These are phyloP conservation scores for Rickenella mellea DNA, from an alignment of 768 basidiomycete genomes.

Conservation along the genomic window DNA sequence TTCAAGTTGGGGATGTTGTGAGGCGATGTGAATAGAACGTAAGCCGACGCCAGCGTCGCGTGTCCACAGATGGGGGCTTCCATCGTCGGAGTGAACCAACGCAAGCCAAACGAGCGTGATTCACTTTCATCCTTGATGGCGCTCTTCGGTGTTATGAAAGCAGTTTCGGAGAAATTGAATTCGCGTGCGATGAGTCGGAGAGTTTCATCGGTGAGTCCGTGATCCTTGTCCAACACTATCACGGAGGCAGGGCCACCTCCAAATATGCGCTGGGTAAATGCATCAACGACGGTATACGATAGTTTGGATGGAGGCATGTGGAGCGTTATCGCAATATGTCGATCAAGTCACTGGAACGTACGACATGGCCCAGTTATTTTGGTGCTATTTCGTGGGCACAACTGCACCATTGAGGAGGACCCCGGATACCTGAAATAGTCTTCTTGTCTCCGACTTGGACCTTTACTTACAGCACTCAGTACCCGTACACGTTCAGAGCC, in stretches of 20 bases:
- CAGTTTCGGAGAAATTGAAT: constrained; percentile 35
- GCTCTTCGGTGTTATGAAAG: constrained; percentile 21
- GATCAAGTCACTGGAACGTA: too few species aligned
- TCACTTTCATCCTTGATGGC: constrained; percentile 14
- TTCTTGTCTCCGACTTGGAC: too few species aligned
- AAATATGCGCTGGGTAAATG: constrained; percentile 32
- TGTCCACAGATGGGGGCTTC: constrained; percentile 33
- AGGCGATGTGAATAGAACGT: constrained; percentile 20
- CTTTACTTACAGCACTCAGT: too few species aligned
- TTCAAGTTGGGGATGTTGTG: neutral
- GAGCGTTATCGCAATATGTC: too few species aligned
- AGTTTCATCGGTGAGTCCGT: constrained; percentile 11
- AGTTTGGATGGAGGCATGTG: too few species aligned
- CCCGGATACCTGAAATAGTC: too few species aligned
- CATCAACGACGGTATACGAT: constrained; percentile 24
- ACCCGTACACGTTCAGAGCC: too few species aligned
- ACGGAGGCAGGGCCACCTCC: constrained; percentile 37
- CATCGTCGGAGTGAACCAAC: constrained; percentile 26
- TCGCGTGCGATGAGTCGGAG: constrained; percentile 29
- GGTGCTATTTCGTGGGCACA: too few species aligned
- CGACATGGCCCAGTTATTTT: too few species aligned
- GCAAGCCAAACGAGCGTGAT: constrained; percentile 24
- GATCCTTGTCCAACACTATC: constrained; percentile 18
- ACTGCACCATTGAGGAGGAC: too few species aligned
- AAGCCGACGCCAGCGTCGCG: constrained; percentile 34